Percentiles rank a stretch among this genome's conserved stretches.
Conservation (phyloP, 345 rosid species). For the Eucalyptus coolabah region DNA sequence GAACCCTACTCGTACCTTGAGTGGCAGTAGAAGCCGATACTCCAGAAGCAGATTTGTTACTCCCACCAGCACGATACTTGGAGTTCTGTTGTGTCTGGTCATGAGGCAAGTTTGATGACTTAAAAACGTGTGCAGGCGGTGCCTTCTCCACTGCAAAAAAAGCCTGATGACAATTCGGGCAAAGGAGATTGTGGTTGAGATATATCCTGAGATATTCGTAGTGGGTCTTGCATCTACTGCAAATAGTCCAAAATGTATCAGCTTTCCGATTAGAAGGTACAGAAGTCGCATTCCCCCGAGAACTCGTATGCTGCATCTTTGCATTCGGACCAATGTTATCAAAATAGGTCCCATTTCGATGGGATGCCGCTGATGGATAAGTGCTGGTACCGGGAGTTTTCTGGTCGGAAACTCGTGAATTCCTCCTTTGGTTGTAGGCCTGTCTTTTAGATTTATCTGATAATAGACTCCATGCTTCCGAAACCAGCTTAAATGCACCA, state of each 20-base stretch:
- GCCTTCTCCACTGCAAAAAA: constrained; percentile 60
- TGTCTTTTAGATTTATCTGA: constrained; percentile 59
- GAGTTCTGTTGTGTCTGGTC: constrained; percentile 31
- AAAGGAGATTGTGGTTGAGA: constrained; percentile 64
- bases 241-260: constrained; percentile 82
- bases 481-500: constrained; percentile 76
- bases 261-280: constrained; percentile 9
- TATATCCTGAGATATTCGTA: constrained; percentile 73
- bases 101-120: constrained; percentile 20
- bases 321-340: constrained; percentile 7
- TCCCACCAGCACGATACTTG: constrained; percentile 12
- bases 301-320: constrained; percentile 8
- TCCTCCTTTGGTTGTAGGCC: constrained; percentile 51
- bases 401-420: constrained; percentile 11
- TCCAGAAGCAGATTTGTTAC: constrained; percentile 16
- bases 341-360: constrained; percentile 33
- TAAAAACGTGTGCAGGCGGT: constrained; percentile 49
- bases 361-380: constrained; percentile 16
- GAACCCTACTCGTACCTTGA: constrained; percentile 20
- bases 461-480: constrained; percentile 68
- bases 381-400: constrained; percentile 12
- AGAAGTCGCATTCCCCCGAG: not conserved
- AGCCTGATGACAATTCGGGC: constrained; percentile 63
- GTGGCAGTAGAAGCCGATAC: constrained; percentile 7
- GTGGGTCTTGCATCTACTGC: constrained; percentile 63